phyloP scores from a whole-genome alignment of 768 basidiomycete species.

The Steccherinum ochraceum region DNA sequence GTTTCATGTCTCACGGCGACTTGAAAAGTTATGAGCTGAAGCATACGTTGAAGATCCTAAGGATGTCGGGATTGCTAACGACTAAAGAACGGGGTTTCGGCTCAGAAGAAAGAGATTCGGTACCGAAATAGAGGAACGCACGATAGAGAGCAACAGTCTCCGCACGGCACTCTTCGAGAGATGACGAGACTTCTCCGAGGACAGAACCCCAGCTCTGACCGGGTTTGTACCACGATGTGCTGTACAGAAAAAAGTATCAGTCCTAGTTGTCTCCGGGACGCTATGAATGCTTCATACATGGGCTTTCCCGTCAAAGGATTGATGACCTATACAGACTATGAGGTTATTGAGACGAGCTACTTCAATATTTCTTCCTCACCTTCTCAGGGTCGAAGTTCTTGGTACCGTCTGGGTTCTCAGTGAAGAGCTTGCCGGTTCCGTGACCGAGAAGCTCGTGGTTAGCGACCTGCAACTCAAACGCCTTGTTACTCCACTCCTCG shows the following conservation, averaged over 20 bases:
- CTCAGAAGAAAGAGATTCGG: too few species aligned
- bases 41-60: slow-evolving; percentile 74
- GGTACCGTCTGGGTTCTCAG: slow-evolving; percentile 67
- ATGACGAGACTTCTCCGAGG: slow-evolving; percentile 82
- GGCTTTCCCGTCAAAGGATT: slow-evolving; percentile 77
- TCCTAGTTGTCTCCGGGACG: neutral
- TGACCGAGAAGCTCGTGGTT: slow-evolving; percentile 88
- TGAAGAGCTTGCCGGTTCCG: slow-evolving; percentile 78
- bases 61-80: slow-evolving; percentile 66
- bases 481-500: slow-evolving; percentile 68
- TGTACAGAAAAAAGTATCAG: slow-evolving; percentile 20
- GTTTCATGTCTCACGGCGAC: neutral
- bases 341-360: neutral
- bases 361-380: slow-evolving; percentile 22
- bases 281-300: slow-evolving; percentile 38
- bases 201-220: slow-evolving; percentile 82
- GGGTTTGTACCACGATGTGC: slow-evolving; percentile 81
- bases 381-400: slow-evolving; percentile 78
- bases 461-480: slow-evolving; percentile 86
- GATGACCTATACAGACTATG: slow-evolving; percentile 44
- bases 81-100: too few species aligned
- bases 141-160: slow-evolving; percentile 81
- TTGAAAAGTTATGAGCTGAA: neutral
- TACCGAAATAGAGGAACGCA: slow-evolving; percentile 26
- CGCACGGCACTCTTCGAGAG: slow-evolving; percentile 91